Base-by-base conservation (phyloP, 2,329 filamentous ascomycete species). In the Talaromyces sp. region DNA sequence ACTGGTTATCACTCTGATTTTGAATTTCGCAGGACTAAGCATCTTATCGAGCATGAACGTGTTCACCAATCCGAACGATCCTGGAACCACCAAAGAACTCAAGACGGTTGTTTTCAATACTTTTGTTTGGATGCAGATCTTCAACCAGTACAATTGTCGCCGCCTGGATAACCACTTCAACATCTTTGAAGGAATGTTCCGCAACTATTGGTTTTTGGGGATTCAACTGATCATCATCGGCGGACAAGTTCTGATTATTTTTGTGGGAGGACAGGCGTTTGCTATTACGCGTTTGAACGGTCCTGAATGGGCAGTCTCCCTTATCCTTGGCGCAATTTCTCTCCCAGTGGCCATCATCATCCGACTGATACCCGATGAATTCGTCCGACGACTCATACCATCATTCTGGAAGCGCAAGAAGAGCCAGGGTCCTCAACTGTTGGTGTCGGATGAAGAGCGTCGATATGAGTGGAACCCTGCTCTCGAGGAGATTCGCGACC, bases 191-290 rank as follows among this genome's bases (percentile, higher is more conserved):
- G 79, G 79, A 15, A 70, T 81, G 27, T 70, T 73, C 52, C 73
- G 72, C 59, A 82, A 82, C 64, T 73, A 69, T n/a, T 82, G 79
- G 77, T 82, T 81, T 69, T 82, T 90, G 39, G 82, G 80, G 3
- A 90, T 91, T 45, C 85, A 90, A 71, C 72, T 83, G 27, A 82
- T 90, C 70, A 92, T 90, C 71, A 80, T 90, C 50, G 87, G 83
- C 13, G 89, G 89, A 9, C 90, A 92, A 72, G 82, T 89, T n/a
- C 74, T 90, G 75, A 92, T 92, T 71, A 82, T 92, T 66, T 89
- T 90, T 70, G 83, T 90, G 66, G 90, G 89, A 68, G 88, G 89
- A 7, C 78, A 82, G 33, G 89, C 89, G 0, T 91, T 92, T 72
- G 85, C 86, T 11, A 87, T 89, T 1, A 78, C 77, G 8, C 82